A percentile compares a stretch with the other conserved stretches of the same genome.
phyloP scores from a whole-genome alignment of 352 stramenopile genomes.

The Phytopythium oedochilum region DNA sequence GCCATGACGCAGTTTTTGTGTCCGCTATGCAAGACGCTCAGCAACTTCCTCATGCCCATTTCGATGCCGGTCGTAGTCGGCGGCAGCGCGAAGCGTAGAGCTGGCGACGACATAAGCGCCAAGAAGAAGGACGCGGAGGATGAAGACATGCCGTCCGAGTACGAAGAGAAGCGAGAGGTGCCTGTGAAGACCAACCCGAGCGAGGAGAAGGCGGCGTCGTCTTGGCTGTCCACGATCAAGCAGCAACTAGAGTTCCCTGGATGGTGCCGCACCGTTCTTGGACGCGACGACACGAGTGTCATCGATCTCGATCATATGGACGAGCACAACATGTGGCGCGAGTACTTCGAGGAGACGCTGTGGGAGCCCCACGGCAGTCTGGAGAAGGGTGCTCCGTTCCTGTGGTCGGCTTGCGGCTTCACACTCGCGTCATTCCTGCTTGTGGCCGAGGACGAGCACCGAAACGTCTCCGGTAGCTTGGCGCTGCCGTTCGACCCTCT shows the following conservation, averaged over 20 bases:
- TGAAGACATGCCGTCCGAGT: conserved; percentile 2
- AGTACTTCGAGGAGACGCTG: conserved; percentile 86
- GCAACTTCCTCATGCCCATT: conserved; percentile 88
- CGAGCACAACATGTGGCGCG: conserved; percentile 74
- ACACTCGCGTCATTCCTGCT: conserved; percentile 74
- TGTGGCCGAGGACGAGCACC: conserved; percentile 59
- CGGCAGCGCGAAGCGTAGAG: not conserved
- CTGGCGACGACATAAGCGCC: conserved; percentile 5
- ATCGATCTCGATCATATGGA: conserved; percentile 37
- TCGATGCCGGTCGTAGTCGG: conserved; percentile 30
- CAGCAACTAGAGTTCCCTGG: conserved; percentile 55
- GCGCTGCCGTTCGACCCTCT: conserved; percentile 43
- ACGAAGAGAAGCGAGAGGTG: conserved; percentile 13
- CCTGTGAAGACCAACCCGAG: not conserved
- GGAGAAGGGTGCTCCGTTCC: conserved; percentile 79
- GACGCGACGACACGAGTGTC: conserved; percentile 49
- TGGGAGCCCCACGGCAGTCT: conserved; percentile 85
- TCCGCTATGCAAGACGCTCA: conserved; percentile 90
- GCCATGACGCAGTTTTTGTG: conserved; percentile 91
- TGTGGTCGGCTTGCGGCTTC: conserved; percentile 83
- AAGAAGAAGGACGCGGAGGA: conserved; percentile 10
- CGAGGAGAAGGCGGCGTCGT: conserved; percentile 1
- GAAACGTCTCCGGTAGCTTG: conserved; percentile 9
- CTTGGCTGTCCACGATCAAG: conserved; percentile 59
- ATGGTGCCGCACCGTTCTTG: conserved; percentile 70